A percentile compares a stretch with the other conserved stretches of the same genome.
Evolutionary conservation across 768 basidiomycete genomes (phyloP).

Genomic region (Suillus clintonianus): DNA sequence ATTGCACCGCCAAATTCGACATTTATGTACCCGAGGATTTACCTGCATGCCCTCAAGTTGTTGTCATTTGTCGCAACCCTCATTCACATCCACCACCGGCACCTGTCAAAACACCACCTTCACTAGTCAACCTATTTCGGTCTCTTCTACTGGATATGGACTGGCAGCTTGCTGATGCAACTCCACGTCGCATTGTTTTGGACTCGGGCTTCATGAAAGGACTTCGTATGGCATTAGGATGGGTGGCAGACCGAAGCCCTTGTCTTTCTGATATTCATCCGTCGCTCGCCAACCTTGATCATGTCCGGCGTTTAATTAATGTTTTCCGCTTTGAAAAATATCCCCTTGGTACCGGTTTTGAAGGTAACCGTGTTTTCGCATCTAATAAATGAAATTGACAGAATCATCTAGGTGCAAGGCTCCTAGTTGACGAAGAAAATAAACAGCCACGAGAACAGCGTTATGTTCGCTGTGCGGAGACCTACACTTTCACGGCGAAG

Average conservation of each 20-base stretch:
- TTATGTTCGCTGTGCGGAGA: slow-evolving; percentile 23
- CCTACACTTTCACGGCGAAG: slow-evolving; percentile 2
- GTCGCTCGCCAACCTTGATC: slow-evolving; percentile 23
- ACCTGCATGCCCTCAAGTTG: slow-evolving; percentile 8
- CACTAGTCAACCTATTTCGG: slow-evolving; percentile 11
- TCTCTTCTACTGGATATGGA: slow-evolving; percentile 16
- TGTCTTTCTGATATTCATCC: slow-evolving; percentile 16
- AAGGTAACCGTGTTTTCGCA: slow-evolving; percentile 24
- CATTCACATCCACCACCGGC: slow-evolving; percentile 13
- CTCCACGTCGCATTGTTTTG: slow-evolving; percentile 24
- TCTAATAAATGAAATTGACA: no score
- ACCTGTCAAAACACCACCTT: slow-evolving; percentile 9
- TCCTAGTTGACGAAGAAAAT: slow-evolving; percentile 5
- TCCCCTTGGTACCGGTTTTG: slow-evolving; percentile 25
- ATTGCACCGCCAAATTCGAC: slow-evolving; percentile 1
- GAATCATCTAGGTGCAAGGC: slow-evolving; percentile 5
- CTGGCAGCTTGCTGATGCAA: slow-evolving; percentile 31
- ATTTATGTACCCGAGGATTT: slow-evolving; percentile 13
- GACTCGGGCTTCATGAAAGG: slow-evolving; percentile 24
- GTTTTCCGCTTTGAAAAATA: slow-evolving; percentile 13
- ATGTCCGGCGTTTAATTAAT: slow-evolving; percentile 22
- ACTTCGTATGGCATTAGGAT: slow-evolving; percentile 16
- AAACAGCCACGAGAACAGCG: slow-evolving; percentile 8
- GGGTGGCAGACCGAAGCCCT: slow-evolving; percentile 12
- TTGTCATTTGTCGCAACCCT: slow-evolving; percentile 11